Percentiles rank a stretch among this genome's conserved stretches.
phyloP scores from a whole-genome alignment of 495 filamentous ascomycete species.

The Penicillium ucsense region DNA sequence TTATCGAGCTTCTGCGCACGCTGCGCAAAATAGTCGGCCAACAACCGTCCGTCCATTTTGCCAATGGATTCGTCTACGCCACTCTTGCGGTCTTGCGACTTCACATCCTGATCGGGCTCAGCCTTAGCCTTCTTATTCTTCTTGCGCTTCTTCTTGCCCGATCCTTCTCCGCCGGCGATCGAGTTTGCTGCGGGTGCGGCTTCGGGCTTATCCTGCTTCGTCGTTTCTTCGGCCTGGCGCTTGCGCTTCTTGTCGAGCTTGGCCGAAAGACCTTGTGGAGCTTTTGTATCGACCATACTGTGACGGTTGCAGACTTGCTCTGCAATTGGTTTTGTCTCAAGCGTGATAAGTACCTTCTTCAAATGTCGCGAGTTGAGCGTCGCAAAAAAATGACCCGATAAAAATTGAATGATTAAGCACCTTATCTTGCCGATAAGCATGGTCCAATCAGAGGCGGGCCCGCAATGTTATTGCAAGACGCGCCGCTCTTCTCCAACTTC shows the following conservation, averaged over 20 bases:
- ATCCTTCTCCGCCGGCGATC: constrained; percentile 14
- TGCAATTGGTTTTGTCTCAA: not conserved
- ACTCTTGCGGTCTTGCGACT: constrained; percentile 46
- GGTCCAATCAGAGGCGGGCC: constrained; percentile 13
- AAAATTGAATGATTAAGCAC: constrained; percentile 18
- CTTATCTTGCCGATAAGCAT: constrained; percentile 27
- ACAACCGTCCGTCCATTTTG: constrained; percentile 66
- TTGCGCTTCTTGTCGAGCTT: constrained; percentile 44
- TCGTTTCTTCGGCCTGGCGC: constrained; percentile 38
- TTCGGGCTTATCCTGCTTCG: constrained; percentile 21
- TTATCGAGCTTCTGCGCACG: constrained; percentile 66
- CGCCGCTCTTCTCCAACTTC: constrained; percentile 9
- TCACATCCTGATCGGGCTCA: constrained; percentile 40
- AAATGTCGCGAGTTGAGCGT: constrained; percentile 2
- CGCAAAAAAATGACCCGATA: constrained; percentile 13
- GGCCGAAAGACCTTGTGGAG: constrained; percentile 20
- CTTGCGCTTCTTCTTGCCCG: constrained; percentile 37
- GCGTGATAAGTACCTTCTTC: constrained; percentile 1
- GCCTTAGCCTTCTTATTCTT: constrained; percentile 46
- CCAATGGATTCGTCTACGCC: constrained; percentile 74
- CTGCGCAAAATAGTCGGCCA: constrained; percentile 83
- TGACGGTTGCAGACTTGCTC: not conserved
- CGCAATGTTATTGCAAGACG: constrained; percentile 17
- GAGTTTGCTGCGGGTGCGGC: constrained; percentile 14
- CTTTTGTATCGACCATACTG: constrained; percentile 14